Evolutionary conservation across 1,139 yeast genomes (phyloP).

Genomic region (Suhomyces terraborum): DNA sequence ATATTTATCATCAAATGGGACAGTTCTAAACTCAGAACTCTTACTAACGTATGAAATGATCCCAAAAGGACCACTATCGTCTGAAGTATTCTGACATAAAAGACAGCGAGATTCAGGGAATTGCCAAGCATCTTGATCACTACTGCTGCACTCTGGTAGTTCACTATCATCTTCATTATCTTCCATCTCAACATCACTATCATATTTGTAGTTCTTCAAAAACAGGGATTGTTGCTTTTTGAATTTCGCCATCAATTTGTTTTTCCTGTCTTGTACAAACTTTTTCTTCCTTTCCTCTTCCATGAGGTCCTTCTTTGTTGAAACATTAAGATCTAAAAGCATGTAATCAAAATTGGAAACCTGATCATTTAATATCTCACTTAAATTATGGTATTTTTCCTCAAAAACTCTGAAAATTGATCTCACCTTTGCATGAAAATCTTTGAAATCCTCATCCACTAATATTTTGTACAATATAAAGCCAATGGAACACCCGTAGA

Average conservation of each 20-base stretch:
- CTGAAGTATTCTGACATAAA: constrained; percentile 81
- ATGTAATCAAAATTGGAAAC: constrained; percentile 25
- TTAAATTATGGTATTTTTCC: constrained; percentile 28
- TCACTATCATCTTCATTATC: constrained; percentile 7
- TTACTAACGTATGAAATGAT: constrained; percentile 61
- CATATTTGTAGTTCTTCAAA: constrained; percentile 50
- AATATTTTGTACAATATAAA: constrained; percentile 48
- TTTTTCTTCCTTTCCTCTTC: constrained; percentile 64
- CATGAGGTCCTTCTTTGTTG: constrained; percentile 30
- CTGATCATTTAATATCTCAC: constrained; percentile 23
- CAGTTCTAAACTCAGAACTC: constrained; percentile 60
- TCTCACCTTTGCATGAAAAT: constrained; percentile 54
- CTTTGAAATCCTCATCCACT: constrained; percentile 38
- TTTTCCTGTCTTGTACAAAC: constrained; percentile 71
- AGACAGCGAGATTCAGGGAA: constrained; percentile 84
- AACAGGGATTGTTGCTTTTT: constrained; percentile 76
- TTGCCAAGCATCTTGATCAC: constrained; percentile 47
- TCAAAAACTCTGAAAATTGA: constrained; percentile 50
- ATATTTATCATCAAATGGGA: constrained; percentile 64
- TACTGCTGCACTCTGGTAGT: constrained; percentile 22
- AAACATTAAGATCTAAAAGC: constrained; percentile 22
- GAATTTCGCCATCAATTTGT: constrained; percentile 73
- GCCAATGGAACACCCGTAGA: constrained; percentile 46
- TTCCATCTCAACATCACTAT: constrained; percentile 37
- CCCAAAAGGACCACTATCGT: constrained; percentile 74